Evolutionary conservation across 495 filamentous ascomycete genomes (phyloP).

Genomic region (Rhizodiscina lignyota): DNA sequence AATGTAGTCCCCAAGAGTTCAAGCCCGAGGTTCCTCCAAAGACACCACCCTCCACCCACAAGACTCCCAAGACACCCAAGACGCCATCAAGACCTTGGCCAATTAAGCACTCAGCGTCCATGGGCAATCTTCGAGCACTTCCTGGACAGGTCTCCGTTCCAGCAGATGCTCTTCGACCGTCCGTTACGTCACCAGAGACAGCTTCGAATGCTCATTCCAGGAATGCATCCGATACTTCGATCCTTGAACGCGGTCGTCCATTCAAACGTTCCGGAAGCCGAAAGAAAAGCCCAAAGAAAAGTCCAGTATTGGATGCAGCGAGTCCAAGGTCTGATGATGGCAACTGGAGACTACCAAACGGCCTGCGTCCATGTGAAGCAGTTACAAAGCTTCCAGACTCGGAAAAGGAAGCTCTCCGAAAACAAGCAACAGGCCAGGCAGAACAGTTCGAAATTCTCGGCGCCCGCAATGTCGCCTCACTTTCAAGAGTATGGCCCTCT

Average conservation of each 20-base stretch:
- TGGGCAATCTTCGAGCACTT: no score
- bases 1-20: no score
- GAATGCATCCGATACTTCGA: conserved; percentile 39
- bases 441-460: conserved; percentile 50
- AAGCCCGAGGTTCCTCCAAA: no score
- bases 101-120: no score
- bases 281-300: conserved; percentile 10
- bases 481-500: conserved; percentile 36
- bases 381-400: conserved; percentile 24
- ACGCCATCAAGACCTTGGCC: no score
- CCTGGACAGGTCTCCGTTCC: no score
- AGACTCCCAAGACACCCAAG: no score
- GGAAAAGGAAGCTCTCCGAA: conserved; percentile 37
- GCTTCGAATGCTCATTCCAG: conserved; percentile 22
- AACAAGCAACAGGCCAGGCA: conserved; percentile 47
- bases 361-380: conserved; percentile 37
- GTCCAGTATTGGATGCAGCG: conserved; percentile 16
- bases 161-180: no score
- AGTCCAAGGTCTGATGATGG: conserved; percentile 6
- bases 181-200: no score
- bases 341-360: conserved; percentile 32
- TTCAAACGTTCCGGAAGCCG: conserved; percentile 25
- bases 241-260: conserved; percentile 43
- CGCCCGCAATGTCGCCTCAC: conserved; percentile 45
- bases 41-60: no score